Base-by-base conservation (phyloP, 306 rosid genomes). In the Gastrolobium bilobum region DNA sequence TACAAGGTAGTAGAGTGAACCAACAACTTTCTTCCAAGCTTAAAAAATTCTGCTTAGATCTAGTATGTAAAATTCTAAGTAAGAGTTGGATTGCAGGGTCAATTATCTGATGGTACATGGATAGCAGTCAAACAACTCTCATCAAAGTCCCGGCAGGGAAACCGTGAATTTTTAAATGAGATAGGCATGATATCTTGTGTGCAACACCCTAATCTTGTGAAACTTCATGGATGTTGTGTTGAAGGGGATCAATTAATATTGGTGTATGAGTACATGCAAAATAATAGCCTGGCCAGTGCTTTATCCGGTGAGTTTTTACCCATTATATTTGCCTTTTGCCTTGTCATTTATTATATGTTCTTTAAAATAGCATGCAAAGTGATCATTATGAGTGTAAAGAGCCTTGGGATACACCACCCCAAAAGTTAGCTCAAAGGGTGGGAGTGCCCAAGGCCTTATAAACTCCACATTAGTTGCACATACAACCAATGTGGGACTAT, bases 151-250 rank as follows among this genome's bases (percentile, higher is more conserved):
- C 82, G 81, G 7, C 93, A 86, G 66, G 90, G 91, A 52, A 87
- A 84, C 48, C 86, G 83, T 64, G 87, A 87, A 79, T 87, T 89
- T 82, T 79, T 87, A 29, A 87, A 79, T 6, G 91, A 87, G 82
- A 85, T 87, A 73, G 90, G 87, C 68, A 58, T 83, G 86, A 84
- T 90, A 13, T 86, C 94, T 51, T 84, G 85, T 78, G 63, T 90
- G 58, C 89, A 84, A 68, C 94, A 90, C 81, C 91, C 89, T 56
- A 86, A 86, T 88, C 86, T 90, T 78, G 90, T 90, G 31, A 90
- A 83, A 72, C 86, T 90, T 58, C 72, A 90, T 42, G 94, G 94
- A 50, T 88, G 81, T 77, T 90, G 91, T 69, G 69, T 84, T 51
- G 90, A 90, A 80, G 74, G 85, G 54, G 80, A 88, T 78, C 86